These are phyloP conservation scores for Sporothrix luriei DNA, from an alignment of 2,329 filamentous ascomycete species.

Conservation along the genomic window DNA sequence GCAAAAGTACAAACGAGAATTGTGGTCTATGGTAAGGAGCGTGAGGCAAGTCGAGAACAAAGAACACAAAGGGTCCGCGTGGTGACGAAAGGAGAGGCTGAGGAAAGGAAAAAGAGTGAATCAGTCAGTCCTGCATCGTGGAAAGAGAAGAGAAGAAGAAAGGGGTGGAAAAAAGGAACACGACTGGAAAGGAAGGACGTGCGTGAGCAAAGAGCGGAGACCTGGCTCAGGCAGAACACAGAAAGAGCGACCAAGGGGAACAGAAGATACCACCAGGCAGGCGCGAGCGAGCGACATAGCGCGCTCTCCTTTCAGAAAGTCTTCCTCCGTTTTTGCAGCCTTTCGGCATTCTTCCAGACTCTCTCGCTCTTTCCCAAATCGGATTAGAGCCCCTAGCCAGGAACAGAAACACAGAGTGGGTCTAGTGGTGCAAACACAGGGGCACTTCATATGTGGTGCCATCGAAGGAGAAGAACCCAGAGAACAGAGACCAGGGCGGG, in stretches of 20 bases:
- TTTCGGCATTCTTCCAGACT: slow-evolving; percentile 20
- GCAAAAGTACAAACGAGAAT: slow-evolving; percentile 14
- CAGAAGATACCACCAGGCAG: slow-evolving; percentile 12
- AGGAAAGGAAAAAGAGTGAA: slow-evolving; percentile 20
- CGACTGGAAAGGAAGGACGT: slow-evolving; percentile 8
- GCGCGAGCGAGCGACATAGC: slow-evolving; percentile 13
- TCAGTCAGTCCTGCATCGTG: slow-evolving; percentile 31
- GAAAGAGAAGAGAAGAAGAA: slow-evolving; percentile 17
- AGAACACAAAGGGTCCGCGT: slow-evolving; percentile 18
- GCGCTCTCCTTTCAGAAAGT: slow-evolving; percentile 18
- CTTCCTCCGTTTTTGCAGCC: neutral
- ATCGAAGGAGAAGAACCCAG: slow-evolving; percentile 23
- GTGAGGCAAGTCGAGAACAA: slow-evolving; percentile 28
- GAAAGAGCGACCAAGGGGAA: slow-evolving; percentile 8
- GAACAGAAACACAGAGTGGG: slow-evolving; percentile 24
- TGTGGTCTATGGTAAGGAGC: slow-evolving; percentile 31
- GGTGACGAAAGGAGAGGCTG: slow-evolving; percentile 19
- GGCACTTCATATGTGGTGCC: slow-evolving; percentile 6
- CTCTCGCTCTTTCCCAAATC: slow-evolving; percentile 26
- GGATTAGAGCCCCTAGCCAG: neutral
- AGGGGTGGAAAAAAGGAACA: slow-evolving; percentile 2
- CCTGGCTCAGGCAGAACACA: neutral
- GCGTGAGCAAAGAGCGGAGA: slow-evolving; percentile 7
- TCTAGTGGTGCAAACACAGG: slow-evolving; percentile 24
- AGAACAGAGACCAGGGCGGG: slow-evolving; percentile 10